Conservation (phyloP, 2,329 filamentous ascomycete species). For the Bipolaris bicolor region DNA sequence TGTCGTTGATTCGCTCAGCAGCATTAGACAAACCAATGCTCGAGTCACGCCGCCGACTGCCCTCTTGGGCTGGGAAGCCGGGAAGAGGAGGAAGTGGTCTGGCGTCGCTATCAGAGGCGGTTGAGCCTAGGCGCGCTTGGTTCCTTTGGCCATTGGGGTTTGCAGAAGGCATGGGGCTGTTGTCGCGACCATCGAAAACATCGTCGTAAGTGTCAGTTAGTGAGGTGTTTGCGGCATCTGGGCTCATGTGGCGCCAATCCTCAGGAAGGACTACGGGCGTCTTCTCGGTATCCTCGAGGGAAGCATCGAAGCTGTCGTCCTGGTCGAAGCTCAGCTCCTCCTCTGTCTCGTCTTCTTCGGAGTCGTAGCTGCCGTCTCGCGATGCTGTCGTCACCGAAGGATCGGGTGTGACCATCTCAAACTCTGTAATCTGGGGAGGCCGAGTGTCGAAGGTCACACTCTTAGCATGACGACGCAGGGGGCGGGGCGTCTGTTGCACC, state of each 20-base stretch:
- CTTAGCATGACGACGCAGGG: conserved; percentile 84
- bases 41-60: conserved; percentile 59
- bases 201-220: conserved; percentile 65
- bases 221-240: conserved; percentile 63
- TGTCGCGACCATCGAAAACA: conserved; percentile 67
- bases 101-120: conserved; percentile 78
- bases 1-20: conserved; percentile 72
- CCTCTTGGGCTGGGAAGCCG: conserved; percentile 65
- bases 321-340: conserved; percentile 70
- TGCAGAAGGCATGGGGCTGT: conserved; percentile 69
- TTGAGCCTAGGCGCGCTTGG: conserved; percentile 68
- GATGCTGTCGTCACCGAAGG: conserved; percentile 90
- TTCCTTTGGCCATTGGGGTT: conserved; percentile 53
- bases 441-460: conserved; percentile 96
- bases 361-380: conserved; percentile 91
- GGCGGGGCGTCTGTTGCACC: conserved; percentile 65
- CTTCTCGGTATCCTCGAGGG: conserved; percentile 93
- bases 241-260: conserved; percentile 86
- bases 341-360: conserved; percentile 67
- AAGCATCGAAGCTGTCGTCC: conserved; percentile 94
- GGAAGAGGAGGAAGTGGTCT: conserved; percentile 88
- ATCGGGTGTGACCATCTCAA: conserved; percentile 96
- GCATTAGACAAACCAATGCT: conserved; percentile 71
- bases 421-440: conserved; percentile 94
- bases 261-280: conserved; percentile 97